These are phyloP conservation scores for Suhomyces bokatorum DNA, from an alignment of 1,139 yeast species.

Conservation along the genomic window DNA sequence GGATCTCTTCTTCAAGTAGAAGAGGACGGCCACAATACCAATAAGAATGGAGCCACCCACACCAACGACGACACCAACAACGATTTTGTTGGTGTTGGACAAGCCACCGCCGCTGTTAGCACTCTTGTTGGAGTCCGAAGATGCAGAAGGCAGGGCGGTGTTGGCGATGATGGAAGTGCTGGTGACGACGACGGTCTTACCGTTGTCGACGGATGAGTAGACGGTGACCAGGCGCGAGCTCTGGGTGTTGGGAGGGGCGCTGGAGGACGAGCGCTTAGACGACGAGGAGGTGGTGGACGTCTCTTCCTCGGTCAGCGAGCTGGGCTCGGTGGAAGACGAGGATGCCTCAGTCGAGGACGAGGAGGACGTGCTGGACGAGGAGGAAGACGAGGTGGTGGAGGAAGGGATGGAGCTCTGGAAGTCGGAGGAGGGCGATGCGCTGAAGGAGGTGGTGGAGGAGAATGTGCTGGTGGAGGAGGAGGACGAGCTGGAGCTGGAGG, in stretches of 20 bases:
- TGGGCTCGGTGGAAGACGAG: not conserved
- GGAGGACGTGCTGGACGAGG: slow-evolving; percentile 5
- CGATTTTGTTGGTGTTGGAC: slow-evolving; percentile 45
- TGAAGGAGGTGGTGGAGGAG: slow-evolving; percentile 6
- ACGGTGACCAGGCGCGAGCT: slow-evolving; percentile 25
- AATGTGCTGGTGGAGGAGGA: slow-evolving; percentile 15
- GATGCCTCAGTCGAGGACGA: not conserved
- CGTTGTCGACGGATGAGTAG: slow-evolving; percentile 35
- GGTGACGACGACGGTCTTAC: slow-evolving; percentile 42
- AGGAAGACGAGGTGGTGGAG: not conserved
- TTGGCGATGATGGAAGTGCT: slow-evolving; percentile 33
- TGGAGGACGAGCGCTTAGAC: slow-evolving; percentile 7
- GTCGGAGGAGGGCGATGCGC: slow-evolving; percentile 1
- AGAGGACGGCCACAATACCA: slow-evolving; percentile 38
- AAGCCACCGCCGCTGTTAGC: slow-evolving; percentile 28
- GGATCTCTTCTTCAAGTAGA: slow-evolving; percentile 37
- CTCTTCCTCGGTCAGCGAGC: not conserved
- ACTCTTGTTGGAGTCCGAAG: slow-evolving; percentile 18
- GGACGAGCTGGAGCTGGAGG: not conserved
- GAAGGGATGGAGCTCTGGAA: not conserved
- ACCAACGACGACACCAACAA: slow-evolving; percentile 54
- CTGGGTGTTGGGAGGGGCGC: slow-evolving; percentile 11
- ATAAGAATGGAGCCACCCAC: slow-evolving; percentile 48
- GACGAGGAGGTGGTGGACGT: slow-evolving; percentile 11
- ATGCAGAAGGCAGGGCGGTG: slow-evolving; percentile 30